These are phyloP conservation scores for Coffea humblotiana DNA, from an alignment of 305 asterid genomes.

Conservation along the genomic window DNA sequence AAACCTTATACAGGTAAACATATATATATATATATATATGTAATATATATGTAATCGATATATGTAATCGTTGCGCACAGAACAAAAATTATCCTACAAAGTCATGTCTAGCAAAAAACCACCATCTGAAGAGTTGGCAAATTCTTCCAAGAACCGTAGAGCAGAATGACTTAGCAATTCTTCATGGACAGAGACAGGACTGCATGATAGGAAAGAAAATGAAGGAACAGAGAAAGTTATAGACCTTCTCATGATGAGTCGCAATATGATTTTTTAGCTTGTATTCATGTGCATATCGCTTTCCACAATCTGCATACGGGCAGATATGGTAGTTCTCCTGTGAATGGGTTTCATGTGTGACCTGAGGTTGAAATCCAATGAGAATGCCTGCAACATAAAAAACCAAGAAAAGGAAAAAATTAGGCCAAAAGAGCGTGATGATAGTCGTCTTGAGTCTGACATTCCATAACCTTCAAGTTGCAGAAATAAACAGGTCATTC, in stretches of 20 bases:
- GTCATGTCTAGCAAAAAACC: not conserved
- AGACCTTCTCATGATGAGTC: slow-evolving; percentile 88
- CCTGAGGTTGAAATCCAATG: slow-evolving; percentile 92
- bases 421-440: not conserved
- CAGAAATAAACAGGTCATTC: not conserved
- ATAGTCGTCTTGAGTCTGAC: not conserved
- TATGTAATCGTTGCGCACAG: not conserved
- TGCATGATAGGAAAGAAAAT: not conserved
- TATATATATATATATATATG: too few relatives aligned
- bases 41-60: not conserved
- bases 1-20: too few relatives aligned
- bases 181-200: not conserved
- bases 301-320: slow-evolving; percentile 93
- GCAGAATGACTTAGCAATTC: not conserved
- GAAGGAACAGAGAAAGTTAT: slow-evolving; percentile 10
- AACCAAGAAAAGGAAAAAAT: not conserved
- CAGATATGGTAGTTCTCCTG: slow-evolving; percentile 96
- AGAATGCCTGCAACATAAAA: slow-evolving; percentile 71
- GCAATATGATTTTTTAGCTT: slow-evolving; percentile 89
- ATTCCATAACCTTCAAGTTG: not conserved
- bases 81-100: not conserved
- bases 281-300: slow-evolving; percentile 96
- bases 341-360: slow-evolving; percentile 98
- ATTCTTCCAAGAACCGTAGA: not conserved
- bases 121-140: not conserved